These are phyloP conservation scores for Malus fusca DNA, from an alignment of 306 rosid genomes.

Conservation along the genomic window DNA sequence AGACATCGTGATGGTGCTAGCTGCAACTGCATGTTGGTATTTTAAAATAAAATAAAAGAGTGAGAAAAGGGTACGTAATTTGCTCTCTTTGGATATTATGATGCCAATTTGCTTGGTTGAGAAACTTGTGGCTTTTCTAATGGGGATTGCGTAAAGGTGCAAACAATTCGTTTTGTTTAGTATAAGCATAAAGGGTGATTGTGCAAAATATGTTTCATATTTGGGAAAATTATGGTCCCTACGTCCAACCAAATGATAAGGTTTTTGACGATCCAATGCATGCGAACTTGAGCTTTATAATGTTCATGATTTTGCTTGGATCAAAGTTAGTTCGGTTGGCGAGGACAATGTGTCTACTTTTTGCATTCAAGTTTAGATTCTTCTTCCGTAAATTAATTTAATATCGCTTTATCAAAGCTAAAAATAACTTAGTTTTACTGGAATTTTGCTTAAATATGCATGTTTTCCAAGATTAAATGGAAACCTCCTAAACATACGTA, in stretches of 20 bases:
- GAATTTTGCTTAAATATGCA: background rate
- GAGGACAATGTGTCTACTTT: too few relatives aligned
- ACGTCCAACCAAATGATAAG: conserved; percentile 6
- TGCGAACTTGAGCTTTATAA: background rate
- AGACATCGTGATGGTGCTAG: conserved; percentile 6
- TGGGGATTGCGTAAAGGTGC: conserved; percentile 24
- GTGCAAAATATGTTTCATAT: conserved; percentile 7
- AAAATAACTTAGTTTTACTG: background rate
- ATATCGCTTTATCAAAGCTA: background rate
- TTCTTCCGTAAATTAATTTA: too few relatives aligned
- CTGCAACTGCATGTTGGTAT: background rate
- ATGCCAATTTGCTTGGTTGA: conserved; percentile 27
- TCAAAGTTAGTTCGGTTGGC: too few relatives aligned
- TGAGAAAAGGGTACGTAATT: background rate
- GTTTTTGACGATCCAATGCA: background rate
- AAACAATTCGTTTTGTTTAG: conserved; percentile 17
- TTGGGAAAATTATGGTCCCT: conserved; percentile 26
- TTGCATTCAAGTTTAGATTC: too few relatives aligned
- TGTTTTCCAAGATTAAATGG: background rate
- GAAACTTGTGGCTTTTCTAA: conserved; percentile 18
- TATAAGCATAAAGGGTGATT: background rate
- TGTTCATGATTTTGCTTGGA: background rate
- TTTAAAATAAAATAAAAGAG: background rate
- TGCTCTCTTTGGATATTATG: background rate
- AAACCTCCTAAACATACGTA: background rate